A percentile compares a stretch with the other conserved stretches of the same genome.
Conservation (phyloP, 2,329 filamentous ascomycete species). For the Clonostachys solani region DNA sequence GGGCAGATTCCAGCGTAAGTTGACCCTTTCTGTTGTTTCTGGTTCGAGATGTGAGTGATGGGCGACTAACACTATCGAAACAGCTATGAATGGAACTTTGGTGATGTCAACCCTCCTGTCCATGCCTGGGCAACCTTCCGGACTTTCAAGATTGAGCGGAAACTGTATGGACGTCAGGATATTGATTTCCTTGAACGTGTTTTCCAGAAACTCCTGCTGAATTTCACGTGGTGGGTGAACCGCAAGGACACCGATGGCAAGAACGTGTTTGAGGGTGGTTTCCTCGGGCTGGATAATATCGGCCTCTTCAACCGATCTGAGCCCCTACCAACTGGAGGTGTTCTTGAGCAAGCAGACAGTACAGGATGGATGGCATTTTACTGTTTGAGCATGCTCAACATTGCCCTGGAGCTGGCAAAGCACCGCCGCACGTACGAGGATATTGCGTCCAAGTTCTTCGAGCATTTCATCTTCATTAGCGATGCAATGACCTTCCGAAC, state of each 20-base stretch:
- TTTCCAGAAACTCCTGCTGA: slow-evolving; percentile 91
- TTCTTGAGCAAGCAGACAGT: slow-evolving; percentile 93
- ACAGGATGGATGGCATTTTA: slow-evolving; percentile 99
- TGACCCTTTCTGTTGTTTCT: neutral
- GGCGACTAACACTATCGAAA: slow-evolving; percentile 7
- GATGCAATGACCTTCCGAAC: slow-evolving; percentile 90
- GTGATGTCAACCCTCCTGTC: slow-evolving; percentile 93
- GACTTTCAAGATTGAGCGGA: slow-evolving; percentile 96
- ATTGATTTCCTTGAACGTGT: slow-evolving; percentile 93
- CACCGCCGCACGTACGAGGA: slow-evolving; percentile 94
- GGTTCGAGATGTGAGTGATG: neutral
- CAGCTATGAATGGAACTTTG: slow-evolving; percentile 91
- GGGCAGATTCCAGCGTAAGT: slow-evolving; percentile 84
- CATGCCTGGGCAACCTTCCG: slow-evolving; percentile 96
- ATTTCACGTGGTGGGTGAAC: slow-evolving; percentile 99
- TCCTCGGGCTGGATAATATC: slow-evolving; percentile 94
- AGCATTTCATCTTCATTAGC: slow-evolving; percentile 96
- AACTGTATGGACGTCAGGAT: slow-evolving; percentile 92
- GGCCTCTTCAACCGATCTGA: slow-evolving; percentile 96
- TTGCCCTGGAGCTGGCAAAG: slow-evolving; percentile 90
- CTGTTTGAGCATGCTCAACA: slow-evolving; percentile 94
- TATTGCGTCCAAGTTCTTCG: slow-evolving; percentile 96
- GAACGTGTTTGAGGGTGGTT: slow-evolving; percentile 96
- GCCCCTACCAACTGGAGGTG: slow-evolving; percentile 86
- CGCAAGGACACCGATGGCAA: slow-evolving; percentile 92